A percentile compares a stretch with the other conserved stretches of the same genome.
Conservation (phyloP, 1,139 yeast species). For the Suhomyces taliae region DNA sequence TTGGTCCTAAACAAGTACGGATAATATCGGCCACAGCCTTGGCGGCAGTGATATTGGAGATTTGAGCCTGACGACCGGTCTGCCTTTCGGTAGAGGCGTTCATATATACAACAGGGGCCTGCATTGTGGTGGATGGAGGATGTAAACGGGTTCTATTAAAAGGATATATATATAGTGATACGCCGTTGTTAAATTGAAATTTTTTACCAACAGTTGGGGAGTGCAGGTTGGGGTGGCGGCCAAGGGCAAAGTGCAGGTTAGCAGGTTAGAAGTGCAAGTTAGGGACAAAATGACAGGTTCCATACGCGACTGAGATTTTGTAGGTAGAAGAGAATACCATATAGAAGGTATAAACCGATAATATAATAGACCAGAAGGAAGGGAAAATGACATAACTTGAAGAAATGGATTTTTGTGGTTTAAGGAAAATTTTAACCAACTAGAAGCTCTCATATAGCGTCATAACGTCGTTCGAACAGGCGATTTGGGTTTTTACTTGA, state of each 20-base stretch:
- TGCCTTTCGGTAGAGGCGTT: slow-evolving; percentile 91
- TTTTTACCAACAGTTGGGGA: slow-evolving; percentile 2
- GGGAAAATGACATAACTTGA: too few relatives aligned
- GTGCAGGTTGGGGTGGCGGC: neutral
- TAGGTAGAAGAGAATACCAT: too few relatives aligned
- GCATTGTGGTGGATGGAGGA: slow-evolving; percentile 27
- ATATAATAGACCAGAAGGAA: too few relatives aligned
- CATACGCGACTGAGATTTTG: too few relatives aligned
- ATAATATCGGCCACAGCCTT: slow-evolving; percentile 97
- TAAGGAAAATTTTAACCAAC: too few relatives aligned
- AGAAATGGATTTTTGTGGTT: too few relatives aligned
- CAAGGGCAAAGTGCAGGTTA: neutral
- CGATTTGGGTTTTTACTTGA: too few relatives aligned
- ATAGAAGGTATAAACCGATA: too few relatives aligned
- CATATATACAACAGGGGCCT: slow-evolving; percentile 53
- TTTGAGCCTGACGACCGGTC: slow-evolving; percentile 95
- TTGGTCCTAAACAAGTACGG: slow-evolving; percentile 98
- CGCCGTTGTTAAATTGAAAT: slow-evolving; percentile 4
- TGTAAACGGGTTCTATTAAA: neutral
- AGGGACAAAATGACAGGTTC: too few relatives aligned
- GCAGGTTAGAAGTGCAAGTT: too few relatives aligned
- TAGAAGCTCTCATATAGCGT: too few relatives aligned
- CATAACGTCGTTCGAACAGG: too few relatives aligned
- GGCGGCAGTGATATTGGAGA: slow-evolving; percentile 96
- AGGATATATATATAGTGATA: neutral